A percentile compares a stretch with the other conserved stretches of the same genome.
These are phyloP conservation scores for Neostapfia colusana DNA, from an alignment of 176 grass and related monocot species.

Conservation along the genomic window DNA sequence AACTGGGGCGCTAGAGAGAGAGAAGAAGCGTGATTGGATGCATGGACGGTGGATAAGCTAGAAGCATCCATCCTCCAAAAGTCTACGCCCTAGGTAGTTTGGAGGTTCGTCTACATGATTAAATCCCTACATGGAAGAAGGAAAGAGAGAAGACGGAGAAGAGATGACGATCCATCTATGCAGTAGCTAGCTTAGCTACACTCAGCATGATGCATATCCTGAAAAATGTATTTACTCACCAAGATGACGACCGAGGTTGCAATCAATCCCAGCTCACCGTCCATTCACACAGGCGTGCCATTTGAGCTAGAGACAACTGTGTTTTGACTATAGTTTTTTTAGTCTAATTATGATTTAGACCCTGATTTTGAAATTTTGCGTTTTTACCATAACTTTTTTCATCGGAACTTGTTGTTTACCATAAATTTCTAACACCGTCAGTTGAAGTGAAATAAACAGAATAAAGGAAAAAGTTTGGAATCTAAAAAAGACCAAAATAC, in stretches of 20 bases:
- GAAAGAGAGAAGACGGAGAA: neutral
- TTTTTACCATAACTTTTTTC: no score
- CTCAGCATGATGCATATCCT: conserved; percentile 33
- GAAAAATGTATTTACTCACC: conserved; percentile 30
- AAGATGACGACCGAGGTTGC: neutral
- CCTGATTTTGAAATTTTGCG: no score
- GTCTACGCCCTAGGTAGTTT: no score
- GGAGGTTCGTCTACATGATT: neutral
- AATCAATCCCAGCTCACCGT: conserved; percentile 8
- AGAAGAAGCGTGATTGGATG: conserved; percentile 32
- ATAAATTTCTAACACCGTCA: no score
- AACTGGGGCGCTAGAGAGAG: neutral
- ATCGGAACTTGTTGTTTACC: no score
- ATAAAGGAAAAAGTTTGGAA: no score
- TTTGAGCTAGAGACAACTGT: no score
- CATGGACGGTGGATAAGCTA: conserved; percentile 25
- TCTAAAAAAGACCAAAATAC: no score
- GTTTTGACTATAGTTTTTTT: no score
- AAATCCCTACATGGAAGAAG: conserved; percentile 15
- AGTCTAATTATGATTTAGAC: no score
- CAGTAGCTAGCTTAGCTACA: neutral
- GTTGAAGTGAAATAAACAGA: no score
- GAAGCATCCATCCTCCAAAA: neutral
- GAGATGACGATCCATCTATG: neutral
- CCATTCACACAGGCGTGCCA: neutral